A percentile compares a stretch with the other conserved stretches of the same genome.
These are phyloP conservation scores for Linum tenue DNA, from an alignment of 345 rosid genomes.

Conservation along the genomic window DNA sequence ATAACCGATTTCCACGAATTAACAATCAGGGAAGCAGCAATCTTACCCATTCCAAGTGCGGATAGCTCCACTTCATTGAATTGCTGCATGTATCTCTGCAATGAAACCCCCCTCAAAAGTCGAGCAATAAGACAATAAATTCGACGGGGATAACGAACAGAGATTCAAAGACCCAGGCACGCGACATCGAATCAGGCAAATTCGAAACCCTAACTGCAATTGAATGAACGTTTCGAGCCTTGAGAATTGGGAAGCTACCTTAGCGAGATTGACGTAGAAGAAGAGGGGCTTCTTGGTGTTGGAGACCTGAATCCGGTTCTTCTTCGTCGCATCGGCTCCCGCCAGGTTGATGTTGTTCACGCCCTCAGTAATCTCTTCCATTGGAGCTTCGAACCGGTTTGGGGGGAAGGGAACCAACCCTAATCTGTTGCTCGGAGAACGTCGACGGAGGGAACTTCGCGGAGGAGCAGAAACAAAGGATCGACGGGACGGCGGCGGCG, in stretches of 20 bases:
- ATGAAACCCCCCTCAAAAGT: slow-evolving; percentile 1
- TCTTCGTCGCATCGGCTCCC: slow-evolving; percentile 44
- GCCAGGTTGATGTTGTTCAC: slow-evolving; percentile 43
- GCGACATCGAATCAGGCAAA: slow-evolving; percentile 3
- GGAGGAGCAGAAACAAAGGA: not conserved
- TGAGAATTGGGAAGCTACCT: slow-evolving; percentile 29
- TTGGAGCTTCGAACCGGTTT: not conserved
- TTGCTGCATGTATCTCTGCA: slow-evolving; percentile 93
- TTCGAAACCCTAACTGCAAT: not conserved
- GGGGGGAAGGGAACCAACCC: not conserved
- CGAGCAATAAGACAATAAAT: not conserved
- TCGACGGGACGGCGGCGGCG: not conserved
- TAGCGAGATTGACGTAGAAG: slow-evolving; percentile 93
- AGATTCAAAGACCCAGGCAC: no score
- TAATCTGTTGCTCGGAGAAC: not conserved
- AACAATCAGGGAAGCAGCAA: not conserved
- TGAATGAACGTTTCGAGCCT: not conserved
- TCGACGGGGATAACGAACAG: not conserved
- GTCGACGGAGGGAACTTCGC: not conserved
- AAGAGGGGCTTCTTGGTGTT: slow-evolving; percentile 90
- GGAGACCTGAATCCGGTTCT: slow-evolving; percentile 89
- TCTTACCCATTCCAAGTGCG: slow-evolving; percentile 92
- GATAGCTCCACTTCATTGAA: slow-evolving; percentile 78
- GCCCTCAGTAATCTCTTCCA: slow-evolving; percentile 77
- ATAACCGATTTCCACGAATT: no score